Evolutionary conservation across 2,329 filamentous ascomycete genomes (phyloP).

Genomic region (Stemphylium lycopersici): DNA sequence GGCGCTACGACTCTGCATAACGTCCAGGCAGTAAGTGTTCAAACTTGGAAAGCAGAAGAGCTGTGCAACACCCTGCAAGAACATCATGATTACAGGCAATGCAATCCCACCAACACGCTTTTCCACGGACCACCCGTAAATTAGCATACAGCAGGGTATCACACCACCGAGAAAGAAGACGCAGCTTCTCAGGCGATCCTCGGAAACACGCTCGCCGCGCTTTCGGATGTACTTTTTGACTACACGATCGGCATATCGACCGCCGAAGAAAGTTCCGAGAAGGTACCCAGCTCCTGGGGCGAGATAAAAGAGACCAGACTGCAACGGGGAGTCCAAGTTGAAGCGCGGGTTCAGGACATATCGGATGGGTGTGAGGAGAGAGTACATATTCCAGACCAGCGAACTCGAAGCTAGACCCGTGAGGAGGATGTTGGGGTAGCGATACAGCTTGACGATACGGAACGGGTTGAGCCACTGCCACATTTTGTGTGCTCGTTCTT

Average conservation of each 20-base stretch:
- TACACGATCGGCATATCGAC: conserved; percentile 70
- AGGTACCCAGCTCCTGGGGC: conserved; percentile 75
- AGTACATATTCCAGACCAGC: conserved; percentile 79
- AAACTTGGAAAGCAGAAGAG: conserved; percentile 76
- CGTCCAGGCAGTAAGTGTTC: conserved; percentile 83
- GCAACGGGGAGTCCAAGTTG: conserved; percentile 67
- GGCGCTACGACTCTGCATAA: conserved; percentile 72
- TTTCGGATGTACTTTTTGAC: conserved; percentile 70
- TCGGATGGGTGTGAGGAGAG: conserved; percentile 70
- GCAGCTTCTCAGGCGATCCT: conserved; percentile 67
- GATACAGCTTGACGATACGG: conserved; percentile 67
- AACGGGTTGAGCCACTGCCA: conserved; percentile 70
- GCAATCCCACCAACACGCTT: conserved; percentile 61
- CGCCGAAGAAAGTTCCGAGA: conserved; percentile 72
- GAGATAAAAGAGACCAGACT: conserved; percentile 75
- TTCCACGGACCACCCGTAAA: conserved; percentile 72
- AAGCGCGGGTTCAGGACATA: conserved; percentile 79
- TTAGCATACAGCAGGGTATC: conserved; percentile 67
- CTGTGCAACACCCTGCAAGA: conserved; percentile 75
- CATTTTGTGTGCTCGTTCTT: conserved; percentile 61
- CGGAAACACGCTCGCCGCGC: conserved; percentile 66
- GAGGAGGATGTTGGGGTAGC: conserved; percentile 70
- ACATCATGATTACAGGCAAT: conserved; percentile 74
- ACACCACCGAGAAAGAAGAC: conserved; percentile 63
- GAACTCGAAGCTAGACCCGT: conserved; percentile 63